phyloP scores from a whole-genome alignment of 2,329 filamentous ascomycete genomes.

The Talaromyces sp. region DNA sequence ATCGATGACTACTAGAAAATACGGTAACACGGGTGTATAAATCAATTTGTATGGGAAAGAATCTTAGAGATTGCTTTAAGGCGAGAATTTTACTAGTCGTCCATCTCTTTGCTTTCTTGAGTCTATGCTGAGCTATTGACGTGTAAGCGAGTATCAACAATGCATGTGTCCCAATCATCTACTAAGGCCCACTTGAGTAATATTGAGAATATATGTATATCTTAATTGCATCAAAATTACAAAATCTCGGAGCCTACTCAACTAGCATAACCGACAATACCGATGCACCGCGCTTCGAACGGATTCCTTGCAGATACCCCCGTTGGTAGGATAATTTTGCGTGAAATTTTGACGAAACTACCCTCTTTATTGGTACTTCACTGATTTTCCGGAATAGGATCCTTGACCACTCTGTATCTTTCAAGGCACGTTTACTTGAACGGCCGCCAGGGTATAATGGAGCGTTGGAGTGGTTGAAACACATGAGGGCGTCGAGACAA shows the following conservation, averaged over 20 bases:
- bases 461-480: background rate
- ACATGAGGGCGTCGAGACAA: background rate
- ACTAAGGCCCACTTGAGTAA: background rate
- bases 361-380: background rate
- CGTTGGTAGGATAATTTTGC: too few species aligned
- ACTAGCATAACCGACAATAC: background rate
- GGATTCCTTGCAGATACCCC: background rate
- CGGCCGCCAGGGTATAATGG: background rate
- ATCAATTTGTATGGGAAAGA: background rate
- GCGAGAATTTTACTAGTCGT: background rate
- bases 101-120: background rate
- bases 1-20: background rate
- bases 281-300: background rate
- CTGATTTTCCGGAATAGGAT: background rate
- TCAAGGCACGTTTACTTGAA: background rate
- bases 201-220: too few species aligned
- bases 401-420: background rate
- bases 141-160: background rate
- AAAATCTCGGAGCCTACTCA: too few species aligned
- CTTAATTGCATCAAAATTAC: too few species aligned
- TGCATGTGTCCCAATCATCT: background rate
- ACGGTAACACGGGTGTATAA: background rate
- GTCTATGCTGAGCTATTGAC: background rate
- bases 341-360: background rate
- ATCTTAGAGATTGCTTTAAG: background rate